Base-by-base conservation (phyloP, 306 rosid species). In the Urtica urens region DNA sequence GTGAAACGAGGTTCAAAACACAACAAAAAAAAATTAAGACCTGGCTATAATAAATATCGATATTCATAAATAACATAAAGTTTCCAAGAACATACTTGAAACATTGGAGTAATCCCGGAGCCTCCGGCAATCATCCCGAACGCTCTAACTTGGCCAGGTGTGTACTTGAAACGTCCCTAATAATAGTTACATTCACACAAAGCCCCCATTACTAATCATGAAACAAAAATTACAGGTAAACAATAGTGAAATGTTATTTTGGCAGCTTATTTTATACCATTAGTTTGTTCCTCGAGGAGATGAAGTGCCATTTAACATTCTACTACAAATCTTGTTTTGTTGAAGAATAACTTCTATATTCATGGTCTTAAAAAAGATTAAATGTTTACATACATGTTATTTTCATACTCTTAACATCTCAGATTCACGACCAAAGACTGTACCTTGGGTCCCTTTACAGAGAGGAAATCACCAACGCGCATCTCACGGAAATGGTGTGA, bases 121-220 rank as follows among this genome's bases (percentile, higher is more conserved):
- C 99, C 99, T 70, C 99, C 99, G 45, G 99, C 99, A 56, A 92
- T 83, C 99, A 92, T 92, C 58, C 99, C 99, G 48, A 92, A 92
- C 28, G 96, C 93, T 68, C 96, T 71, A 55, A 85, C 94, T 38
- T 92, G 77, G 11, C 94, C 94, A 18, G 86, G 76, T 69, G 68
- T 78, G 62, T 92, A 92, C 71, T 42, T 85, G 79, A 92, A 92
- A 69, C 99, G 99, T 26, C 99, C 99, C 99, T 92, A 75, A 26
- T 41, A 57, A 64, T 46, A 65, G 51, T 27, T 58, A 46, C 19
- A 41, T 25, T 49, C n/a, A n/a, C n/a, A n/a, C n/a, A n/a, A n/a
- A n/a, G n/a, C n/a, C n/a, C n/a, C n/a, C n/a, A n/a, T n/a, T n/a
- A n/a, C n/a, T n/a, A n/a, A n/a, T n/a, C n/a, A n/a, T n/a, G n/a